Evolutionary conservation across 2,329 filamentous ascomycete genomes (phyloP), one percentile per base, ranked within the genome.

Genomic region (Cytospora chrysosperma): DNA sequence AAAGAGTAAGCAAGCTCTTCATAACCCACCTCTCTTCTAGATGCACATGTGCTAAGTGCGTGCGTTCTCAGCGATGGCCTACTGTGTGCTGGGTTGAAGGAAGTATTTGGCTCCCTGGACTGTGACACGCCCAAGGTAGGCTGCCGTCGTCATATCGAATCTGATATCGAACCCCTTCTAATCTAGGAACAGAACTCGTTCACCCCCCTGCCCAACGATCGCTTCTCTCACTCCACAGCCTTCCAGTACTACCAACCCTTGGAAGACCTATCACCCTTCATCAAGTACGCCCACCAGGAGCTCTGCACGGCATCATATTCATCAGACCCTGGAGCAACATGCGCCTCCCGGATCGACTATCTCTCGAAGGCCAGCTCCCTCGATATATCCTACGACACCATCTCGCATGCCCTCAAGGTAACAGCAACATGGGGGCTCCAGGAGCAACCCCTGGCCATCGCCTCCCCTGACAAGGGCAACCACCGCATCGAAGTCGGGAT

Each of bases 401-500:
- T 85, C 63, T 87, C 88, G 2, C 84, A 89, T 68, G 79, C 85
- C 1, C 74, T 94, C 27, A 86, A 85, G 52, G 65, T 93, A 10
- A 88, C 86, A 1, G 86, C 83, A 30, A 79, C 87, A 59, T 95
- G 88, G 87, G 79, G 84, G 1, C 76, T 82, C 59, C 71, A 71
- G 37, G 67, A 70, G 21, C 79, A 80, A 34, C 69, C 71, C 2
- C 65, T 86, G 21, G 70, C 72, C 1, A 77, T 81, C 15, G 72
- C 77, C 19, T 72, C 77, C 0, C 76, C 76, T 9, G 54, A 50
- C 54, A 37, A 61, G 13, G 17, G 4, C 10, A 72, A 77, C 1
- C 80, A 86, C 55, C 85, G 89, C 55, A 83, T 92, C 6, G 94
- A 98, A 73, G 85, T 97, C 24, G 94, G 94, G 19, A 83, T 97